Evolutionary conservation across 306 rosid species (phyloP).

Genomic region (Rosa lucieae): DNA sequence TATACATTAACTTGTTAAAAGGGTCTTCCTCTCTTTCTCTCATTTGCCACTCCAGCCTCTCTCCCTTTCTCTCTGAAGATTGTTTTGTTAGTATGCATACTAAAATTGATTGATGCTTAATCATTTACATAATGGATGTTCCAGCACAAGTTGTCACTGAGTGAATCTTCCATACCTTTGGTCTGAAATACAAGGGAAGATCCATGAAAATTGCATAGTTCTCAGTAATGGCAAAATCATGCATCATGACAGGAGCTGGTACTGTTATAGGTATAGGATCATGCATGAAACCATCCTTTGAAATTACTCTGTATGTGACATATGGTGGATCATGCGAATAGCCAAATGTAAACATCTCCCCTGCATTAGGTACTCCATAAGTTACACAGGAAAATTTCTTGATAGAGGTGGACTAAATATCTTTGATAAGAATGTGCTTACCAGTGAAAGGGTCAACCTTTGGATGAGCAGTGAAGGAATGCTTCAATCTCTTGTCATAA

Average conservation of each 20-base stretch:
- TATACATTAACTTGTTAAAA: background rate
- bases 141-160: slow-evolving; percentile 7
- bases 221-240: slow-evolving; percentile 93
- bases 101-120: background rate
- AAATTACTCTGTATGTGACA: slow-evolving; percentile 86
- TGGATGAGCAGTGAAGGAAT: slow-evolving; percentile 96
- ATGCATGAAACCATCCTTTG: slow-evolving; percentile 85
- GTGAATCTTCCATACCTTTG: slow-evolving; percentile 59
- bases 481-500: slow-evolving; percentile 90
- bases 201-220: slow-evolving; percentile 88
- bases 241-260: slow-evolving; percentile 90
- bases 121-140: background rate
- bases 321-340: slow-evolving; percentile 83
- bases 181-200: slow-evolving; percentile 80
- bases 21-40: background rate
- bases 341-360: slow-evolving; percentile 97
- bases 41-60: background rate
- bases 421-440: slow-evolving; percentile 32
- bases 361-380: slow-evolving; percentile 49
- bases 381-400: slow-evolving; percentile 20
- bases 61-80: background rate
- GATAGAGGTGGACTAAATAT: slow-evolving; percentile 20
- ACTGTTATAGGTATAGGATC: slow-evolving; percentile 92
- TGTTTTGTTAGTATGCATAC: background rate
- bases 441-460: slow-evolving; percentile 96